Percentiles rank a stretch among this genome's conserved stretches.
phyloP scores from a whole-genome alignment of 352 stramenopile genomes.

The Globisporangium apiculatum region DNA sequence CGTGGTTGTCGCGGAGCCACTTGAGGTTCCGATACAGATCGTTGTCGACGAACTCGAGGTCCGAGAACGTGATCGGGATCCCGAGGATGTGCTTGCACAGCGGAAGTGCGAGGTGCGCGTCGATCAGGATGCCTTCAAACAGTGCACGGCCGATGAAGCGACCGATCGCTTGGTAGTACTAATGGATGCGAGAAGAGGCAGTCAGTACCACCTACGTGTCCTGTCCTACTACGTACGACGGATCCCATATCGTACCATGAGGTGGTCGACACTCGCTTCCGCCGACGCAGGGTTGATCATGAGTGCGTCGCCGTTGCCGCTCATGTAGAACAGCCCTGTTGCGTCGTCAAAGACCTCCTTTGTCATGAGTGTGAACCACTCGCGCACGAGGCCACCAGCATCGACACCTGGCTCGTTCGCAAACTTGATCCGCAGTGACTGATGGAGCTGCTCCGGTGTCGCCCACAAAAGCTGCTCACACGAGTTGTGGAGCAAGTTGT shows the following conservation, averaged over 20 bases:
- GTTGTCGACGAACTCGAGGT: conserved; percentile 87
- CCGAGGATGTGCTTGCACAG: conserved; percentile 89
- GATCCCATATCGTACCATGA: conserved; percentile 43
- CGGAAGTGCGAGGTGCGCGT: conserved; percentile 76
- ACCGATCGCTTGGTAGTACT: conserved; percentile 85
- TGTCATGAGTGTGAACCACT: conserved; percentile 90
- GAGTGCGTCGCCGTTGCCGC: conserved; percentile 63
- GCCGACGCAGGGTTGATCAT: conserved; percentile 81
- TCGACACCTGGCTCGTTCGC: conserved; percentile 88
- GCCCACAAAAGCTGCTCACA: conserved; percentile 84
- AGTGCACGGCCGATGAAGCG: conserved; percentile 83
- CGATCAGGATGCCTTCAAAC: conserved; percentile 84
- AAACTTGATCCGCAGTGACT: conserved; percentile 88
- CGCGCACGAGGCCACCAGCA: conserved; percentile 84
- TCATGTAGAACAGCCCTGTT: conserved; percentile 76
- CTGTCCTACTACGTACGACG: too few relatives aligned
- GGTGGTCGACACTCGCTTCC: conserved; percentile 78
- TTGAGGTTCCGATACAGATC: conserved; percentile 85
- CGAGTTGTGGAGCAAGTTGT: conserved; percentile 87
- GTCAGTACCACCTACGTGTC: too few relatives aligned
- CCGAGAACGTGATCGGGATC: conserved; percentile 86
- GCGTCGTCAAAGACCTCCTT: conserved; percentile 86
- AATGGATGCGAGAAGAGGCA: neutral
- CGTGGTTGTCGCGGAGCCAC: conserved; percentile 74
- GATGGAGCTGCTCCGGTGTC: conserved; percentile 73